Base-by-base conservation (phyloP, 1,139 yeast genomes). In the Saccharomyces pastorianus region DNA sequence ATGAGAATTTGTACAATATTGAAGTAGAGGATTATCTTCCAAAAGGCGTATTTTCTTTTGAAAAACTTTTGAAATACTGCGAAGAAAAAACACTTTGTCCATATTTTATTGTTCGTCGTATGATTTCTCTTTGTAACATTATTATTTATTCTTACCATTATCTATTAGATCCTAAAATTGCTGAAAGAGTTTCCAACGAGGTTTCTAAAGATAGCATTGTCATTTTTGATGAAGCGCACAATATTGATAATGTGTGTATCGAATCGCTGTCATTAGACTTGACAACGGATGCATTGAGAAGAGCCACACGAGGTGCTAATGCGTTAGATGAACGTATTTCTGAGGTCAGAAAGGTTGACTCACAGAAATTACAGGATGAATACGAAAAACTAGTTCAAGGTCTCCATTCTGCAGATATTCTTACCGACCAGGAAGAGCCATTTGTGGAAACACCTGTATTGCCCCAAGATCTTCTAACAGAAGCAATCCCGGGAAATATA, bases 151-250 rank as follows among this genome's bases (percentile, higher is more conserved):
- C 99, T 3, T 93, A 93, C 71, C 99, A 93, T 73, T 93, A 93
- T 76, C 75, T 93, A 60, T 77, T 93, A 60, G 99, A 93, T 70
- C 99, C 99, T 28, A 93, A 95, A 67, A 93, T 93, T 69, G 95
- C 98, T 2, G 98, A 91, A 60, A 76, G 99, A 55, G 99, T 93
- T 27, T 91, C 98, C 4, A 82, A 79, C 60, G 98, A 95, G 66
- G 79, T 93, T 53, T 88, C 96, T 14, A 89, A 91, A 63, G 99
- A 93, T 67, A 81, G 96, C 56, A 93, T 93, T 56, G 88, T 93
- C 59, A 95, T 93, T 50, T 93, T 93, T 68, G 99, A 93, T 73
- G 99, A 93, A 73, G 99, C 99, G 51, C 99, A 93, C 71, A 93
- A 93, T 72, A 93, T 93, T 56, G 99, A 93, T 78, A 93, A 93